Percentiles rank a stretch among this genome's conserved stretches.
phyloP scores from a whole-genome alignment of 495 filamentous ascomycete genomes.

The Cairneyella variabilis region DNA sequence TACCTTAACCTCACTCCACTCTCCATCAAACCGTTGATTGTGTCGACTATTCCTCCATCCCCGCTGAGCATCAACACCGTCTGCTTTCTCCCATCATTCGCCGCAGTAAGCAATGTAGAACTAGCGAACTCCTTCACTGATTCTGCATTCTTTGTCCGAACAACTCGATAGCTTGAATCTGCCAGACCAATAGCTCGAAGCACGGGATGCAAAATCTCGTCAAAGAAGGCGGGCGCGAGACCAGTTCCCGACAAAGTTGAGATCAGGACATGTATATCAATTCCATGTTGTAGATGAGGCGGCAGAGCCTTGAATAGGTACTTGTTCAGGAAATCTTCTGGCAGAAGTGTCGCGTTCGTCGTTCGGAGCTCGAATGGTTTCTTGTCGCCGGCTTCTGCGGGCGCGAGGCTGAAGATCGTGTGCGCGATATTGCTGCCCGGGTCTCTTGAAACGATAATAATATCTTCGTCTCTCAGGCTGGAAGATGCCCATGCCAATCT shows the following conservation, averaged over 20 bases:
- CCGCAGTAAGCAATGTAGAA: constrained; percentile 41
- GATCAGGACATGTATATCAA: constrained; percentile 59
- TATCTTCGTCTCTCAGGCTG: constrained; percentile 28
- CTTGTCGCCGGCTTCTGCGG: constrained; percentile 19
- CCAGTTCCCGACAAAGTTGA: constrained; percentile 71
- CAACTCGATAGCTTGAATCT: constrained; percentile 36
- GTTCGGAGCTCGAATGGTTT: constrained; percentile 29
- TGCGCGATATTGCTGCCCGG: constrained; percentile 17
- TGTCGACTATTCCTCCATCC: constrained; percentile 78
- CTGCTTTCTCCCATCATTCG: constrained; percentile 42
- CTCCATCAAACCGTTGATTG: constrained; percentile 61
- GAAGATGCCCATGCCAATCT: not conserved
- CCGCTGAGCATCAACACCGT: constrained; percentile 77
- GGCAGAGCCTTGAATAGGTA: constrained; percentile 31
- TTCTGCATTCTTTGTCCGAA: constrained; percentile 55
- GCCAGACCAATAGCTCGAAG: constrained; percentile 41
- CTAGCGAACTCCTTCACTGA: constrained; percentile 60
- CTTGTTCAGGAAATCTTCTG: constrained; percentile 27
- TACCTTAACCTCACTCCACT: constrained; percentile 13
- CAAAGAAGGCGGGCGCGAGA: constrained; percentile 52
- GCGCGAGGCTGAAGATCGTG: constrained; percentile 33
- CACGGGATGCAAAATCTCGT: constrained; percentile 53
- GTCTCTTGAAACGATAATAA: constrained; percentile 30
- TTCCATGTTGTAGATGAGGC: constrained; percentile 28
- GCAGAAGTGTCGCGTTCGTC: constrained; percentile 24